Base-by-base conservation (phyloP, 1,139 yeast species). In the Zygosaccharomyces sapae region DNA sequence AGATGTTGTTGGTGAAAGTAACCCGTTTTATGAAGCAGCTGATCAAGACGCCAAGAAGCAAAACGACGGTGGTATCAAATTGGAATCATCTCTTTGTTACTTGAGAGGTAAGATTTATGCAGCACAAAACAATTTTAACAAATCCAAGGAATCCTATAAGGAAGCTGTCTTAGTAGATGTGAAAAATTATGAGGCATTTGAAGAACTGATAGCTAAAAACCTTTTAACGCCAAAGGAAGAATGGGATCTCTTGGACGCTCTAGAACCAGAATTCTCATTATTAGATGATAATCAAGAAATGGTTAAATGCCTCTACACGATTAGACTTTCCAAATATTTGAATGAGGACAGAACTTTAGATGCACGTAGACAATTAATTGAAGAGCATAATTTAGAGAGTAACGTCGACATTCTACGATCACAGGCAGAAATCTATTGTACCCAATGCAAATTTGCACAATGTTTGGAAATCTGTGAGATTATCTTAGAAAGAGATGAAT, bases 101-200 rank as follows among this genome's bases (percentile, higher is more conserved):
- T 70, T 92, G 42, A 72, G 97, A 48, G 99, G 98, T 0, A 74
- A 83, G 49, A 83, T 92, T 3, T 89, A 82, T 64, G 80, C 94
- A 4, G 83, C 85, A 50, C 92, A 86, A 61, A 88, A 86, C 65
- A 86, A 87, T 65, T 84, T 87, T 62, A 95, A 86, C 30, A 74
- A 77, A 53, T 98, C 98, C 0, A 89, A 86, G 59, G 90, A 86
- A 49, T 85, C 95, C 49, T 90, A 82, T 62, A 81, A 82, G 59
- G 96, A 89, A 61, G 97, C 98, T 0, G 81, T 90, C 0, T 58
- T 79, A 54, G 88, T 86, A 1, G 98, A 94, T 66, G 90, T 86
- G 8, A 88, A 89, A 63, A 92, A 97, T 66, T 92, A 75, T 65
- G 98, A 94, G 57, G 97, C 98, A 0, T 88, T 88, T 64, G 80